phyloP scores from a whole-genome alignment of 106 monocot genomes.

The Allium fistulosum region DNA sequence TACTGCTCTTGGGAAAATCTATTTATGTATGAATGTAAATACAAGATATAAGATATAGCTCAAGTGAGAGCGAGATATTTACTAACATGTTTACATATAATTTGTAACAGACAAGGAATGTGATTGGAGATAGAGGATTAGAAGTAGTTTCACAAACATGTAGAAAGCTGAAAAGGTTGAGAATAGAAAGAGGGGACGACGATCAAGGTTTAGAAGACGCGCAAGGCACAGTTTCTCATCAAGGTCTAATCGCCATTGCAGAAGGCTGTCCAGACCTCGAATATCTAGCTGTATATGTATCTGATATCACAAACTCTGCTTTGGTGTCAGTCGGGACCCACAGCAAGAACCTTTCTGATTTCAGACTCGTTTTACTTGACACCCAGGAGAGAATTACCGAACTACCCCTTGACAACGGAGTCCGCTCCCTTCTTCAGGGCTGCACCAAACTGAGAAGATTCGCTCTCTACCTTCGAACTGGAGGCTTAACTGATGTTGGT shows the following conservation, averaged over 20 bases:
- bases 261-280: constrained; percentile 70
- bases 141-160: constrained; percentile 69
- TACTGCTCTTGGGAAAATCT: too few species aligned
- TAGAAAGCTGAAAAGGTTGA: constrained; percentile 57
- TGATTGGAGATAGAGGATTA: constrained; percentile 81
- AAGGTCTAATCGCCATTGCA: constrained; percentile 57
- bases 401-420: constrained; percentile 80
- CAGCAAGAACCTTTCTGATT: constrained; percentile 70
- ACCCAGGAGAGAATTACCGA: constrained; percentile 55
- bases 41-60: too few species aligned
- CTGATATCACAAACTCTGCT: constrained; percentile 78
- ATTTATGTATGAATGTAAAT: too few species aligned
- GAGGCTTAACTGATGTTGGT: constrained; percentile 67
- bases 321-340: constrained; percentile 55
- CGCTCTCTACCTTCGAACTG: constrained; percentile 74
- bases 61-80: too few species aligned
- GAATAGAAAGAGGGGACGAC: constrained; percentile 89
- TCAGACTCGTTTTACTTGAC: constrained; percentile 83
- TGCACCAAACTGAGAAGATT: constrained; percentile 76
- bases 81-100: background rate
- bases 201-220: constrained; percentile 84
- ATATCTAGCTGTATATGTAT: constrained; percentile 82
- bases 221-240: constrained; percentile 80
- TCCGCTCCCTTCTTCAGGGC: constrained; percentile 60
- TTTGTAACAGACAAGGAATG: constrained; percentile 58